phyloP scores from a whole-genome alignment of 371 early-diverging fungal genomes.

The Phascolomyces articulosus region DNA sequence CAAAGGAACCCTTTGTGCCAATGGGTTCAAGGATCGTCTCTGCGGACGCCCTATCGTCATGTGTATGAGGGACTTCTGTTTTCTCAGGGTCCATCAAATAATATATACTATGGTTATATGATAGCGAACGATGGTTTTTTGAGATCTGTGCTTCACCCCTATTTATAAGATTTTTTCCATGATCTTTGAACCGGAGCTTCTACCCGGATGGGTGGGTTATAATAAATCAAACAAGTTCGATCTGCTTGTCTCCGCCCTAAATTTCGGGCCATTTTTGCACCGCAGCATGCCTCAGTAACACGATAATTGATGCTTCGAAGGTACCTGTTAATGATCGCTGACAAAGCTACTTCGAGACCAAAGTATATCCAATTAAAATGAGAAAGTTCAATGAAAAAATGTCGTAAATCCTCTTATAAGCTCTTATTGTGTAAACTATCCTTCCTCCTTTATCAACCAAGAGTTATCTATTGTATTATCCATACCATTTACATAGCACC shows the following conservation, averaged over 20 bases:
- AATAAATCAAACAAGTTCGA: no score
- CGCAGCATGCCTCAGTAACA: not conserved
- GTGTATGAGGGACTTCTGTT: not conserved
- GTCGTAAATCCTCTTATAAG: no score
- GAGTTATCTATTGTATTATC: no score
- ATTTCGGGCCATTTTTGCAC: not conserved
- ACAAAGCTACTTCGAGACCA: no score
- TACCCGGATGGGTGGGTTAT: not conserved
- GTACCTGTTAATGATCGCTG: no score
- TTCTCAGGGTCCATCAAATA: constrained; percentile 3
- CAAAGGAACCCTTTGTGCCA: constrained; percentile 14
- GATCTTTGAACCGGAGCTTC: not conserved
- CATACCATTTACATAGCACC: no score
- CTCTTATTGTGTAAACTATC: no score
- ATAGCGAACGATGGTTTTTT: not conserved
- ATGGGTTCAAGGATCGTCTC: constrained; percentile 13
- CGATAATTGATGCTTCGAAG: not conserved
- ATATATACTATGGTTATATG: not conserved
- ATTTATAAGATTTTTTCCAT: not conserved
- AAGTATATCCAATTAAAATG: no score
- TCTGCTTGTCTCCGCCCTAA: not conserved
- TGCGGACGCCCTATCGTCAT: constrained; percentile 4
- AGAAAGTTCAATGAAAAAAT: no score
- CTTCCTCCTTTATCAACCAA: no score
- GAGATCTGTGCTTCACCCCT: not conserved